Evolutionary conservation across 495 filamentous ascomycete genomes (phyloP).

Genomic region (Copromyces sp.): DNA sequence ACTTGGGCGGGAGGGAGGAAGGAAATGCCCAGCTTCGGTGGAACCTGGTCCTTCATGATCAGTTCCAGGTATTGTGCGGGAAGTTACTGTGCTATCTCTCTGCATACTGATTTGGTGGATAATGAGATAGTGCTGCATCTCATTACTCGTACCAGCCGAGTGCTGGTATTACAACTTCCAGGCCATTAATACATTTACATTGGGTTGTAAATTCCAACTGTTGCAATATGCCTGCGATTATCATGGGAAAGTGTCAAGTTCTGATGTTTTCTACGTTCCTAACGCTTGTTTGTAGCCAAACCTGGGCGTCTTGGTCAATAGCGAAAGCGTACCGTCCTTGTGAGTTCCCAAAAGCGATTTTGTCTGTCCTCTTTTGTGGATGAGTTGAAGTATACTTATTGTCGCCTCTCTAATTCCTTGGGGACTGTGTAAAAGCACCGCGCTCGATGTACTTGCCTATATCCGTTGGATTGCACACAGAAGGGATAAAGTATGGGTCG

Average conservation of each 20-base stretch:
- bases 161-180: not conserved
- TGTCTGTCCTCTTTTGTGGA: not conserved
- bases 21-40: not conserved
- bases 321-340: not conserved
- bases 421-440: not conserved
- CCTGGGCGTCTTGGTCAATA: not conserved
- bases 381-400: not conserved
- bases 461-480: not conserved
- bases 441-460: not conserved
- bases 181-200: not conserved
- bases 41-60: not conserved
- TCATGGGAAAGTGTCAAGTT: too few relatives aligned
- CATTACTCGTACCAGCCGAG: not conserved
- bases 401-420: not conserved
- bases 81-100: not conserved
- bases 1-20: not conserved
- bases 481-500: not conserved
- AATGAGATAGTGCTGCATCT: not conserved
- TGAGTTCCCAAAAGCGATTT: not conserved
- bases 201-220: not conserved
- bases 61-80: not conserved
- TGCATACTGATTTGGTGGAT: not conserved
- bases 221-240: not conserved
- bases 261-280: not conserved
- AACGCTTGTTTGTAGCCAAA: not conserved